Base-by-base conservation (phyloP, 2,329 filamentous ascomycete genomes). In the Aspergillus sp. region DNA sequence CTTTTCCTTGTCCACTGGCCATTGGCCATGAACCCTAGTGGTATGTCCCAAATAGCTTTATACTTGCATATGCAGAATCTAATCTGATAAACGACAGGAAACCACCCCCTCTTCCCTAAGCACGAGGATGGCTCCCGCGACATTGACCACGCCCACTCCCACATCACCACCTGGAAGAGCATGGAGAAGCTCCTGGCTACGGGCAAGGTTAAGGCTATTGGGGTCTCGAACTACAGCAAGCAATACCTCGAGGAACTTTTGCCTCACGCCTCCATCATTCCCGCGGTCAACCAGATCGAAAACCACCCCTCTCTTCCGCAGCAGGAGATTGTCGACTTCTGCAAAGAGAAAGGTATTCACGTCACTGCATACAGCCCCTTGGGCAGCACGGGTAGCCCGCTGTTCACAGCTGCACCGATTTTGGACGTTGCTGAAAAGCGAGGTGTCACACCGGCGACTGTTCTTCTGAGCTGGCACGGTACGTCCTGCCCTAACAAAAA, bases 1-100 rank as follows among this genome's bases (percentile, higher is more conserved):
- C 73, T 94, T 48, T 88, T 80, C 63, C 75, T 94, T 34, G 79
- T 94, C 73, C 88, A 94, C 71, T 93, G 87, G 86, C 85, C 86
- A 4, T 72, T 88, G 41, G 81, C 63, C 43, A 83, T 90, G 80
- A 91, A 90, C 70, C 84, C 85, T 5, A 77, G 85, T 32, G 85
- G 83, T 78, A 62, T 50, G 61, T 39, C 29, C 32, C 19, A 19
- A 2, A 19, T 19, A 19, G 19, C 19, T 19, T 19, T 19, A 19
- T 19, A 19, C 19, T 19, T 19, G 19, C 19, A 19, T 2, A 19
- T 19, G 19, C 19, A 19, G 19, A 19, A 19, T 2, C 19, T 29
- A 39, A 32, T 8, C 45, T 54, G 30, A 42, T 38, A 27, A 41
- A 34, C 7, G 27, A 35, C 29, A 63, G 59, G 67, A 28, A 68